phyloP scores from a whole-genome alignment of 1,139 yeast species.

The Ashbya aceris region DNA sequence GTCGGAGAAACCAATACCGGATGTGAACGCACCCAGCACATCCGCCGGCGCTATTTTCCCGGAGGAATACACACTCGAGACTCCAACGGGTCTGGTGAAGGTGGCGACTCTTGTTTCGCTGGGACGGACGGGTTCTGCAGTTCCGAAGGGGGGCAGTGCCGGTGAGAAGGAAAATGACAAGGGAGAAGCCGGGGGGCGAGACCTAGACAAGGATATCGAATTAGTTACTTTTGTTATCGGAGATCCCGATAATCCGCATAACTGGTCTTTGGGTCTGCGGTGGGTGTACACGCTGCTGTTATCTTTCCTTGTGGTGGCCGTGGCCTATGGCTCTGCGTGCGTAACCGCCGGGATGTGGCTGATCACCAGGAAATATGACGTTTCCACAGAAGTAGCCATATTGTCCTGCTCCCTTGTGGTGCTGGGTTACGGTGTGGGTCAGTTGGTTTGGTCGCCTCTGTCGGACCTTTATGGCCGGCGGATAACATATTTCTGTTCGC shows the following conservation, averaged over 20 bases:
- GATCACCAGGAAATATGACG: constrained; percentile 54
- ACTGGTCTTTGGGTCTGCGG: constrained; percentile 53
- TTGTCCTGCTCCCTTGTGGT: constrained; percentile 82
- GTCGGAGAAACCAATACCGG: constrained; percentile 43
- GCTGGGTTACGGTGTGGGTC: constrained; percentile 80
- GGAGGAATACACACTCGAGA: constrained; percentile 82
- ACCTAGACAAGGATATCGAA: constrained; percentile 57
- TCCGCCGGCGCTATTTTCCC: constrained; percentile 65
- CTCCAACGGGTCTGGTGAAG: constrained; percentile 78
- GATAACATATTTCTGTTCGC: constrained; percentile 71
- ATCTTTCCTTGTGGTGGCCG: constrained; percentile 66
- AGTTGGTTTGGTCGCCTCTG: constrained; percentile 82
- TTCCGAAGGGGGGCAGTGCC: constrained; percentile 23
- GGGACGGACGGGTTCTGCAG: constrained; percentile 46
- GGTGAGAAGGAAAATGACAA: constrained; percentile 24
- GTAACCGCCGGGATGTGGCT: constrained; percentile 75
- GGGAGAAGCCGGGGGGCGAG: constrained; percentile 20
- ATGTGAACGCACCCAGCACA: constrained; percentile 49
- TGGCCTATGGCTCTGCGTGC: constrained; percentile 85
- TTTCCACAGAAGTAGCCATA: constrained; percentile 68
- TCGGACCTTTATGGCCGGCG: constrained; percentile 82
- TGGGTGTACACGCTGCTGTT: constrained; percentile 64
- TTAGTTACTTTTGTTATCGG: constrained; percentile 68
- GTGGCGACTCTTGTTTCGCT: constrained; percentile 58
- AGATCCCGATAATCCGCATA: constrained; percentile 83